Base-by-base conservation (phyloP, 225 moss, liverwort and hornwort genomes). In the Pseudoscleropodium purum region DNA sequence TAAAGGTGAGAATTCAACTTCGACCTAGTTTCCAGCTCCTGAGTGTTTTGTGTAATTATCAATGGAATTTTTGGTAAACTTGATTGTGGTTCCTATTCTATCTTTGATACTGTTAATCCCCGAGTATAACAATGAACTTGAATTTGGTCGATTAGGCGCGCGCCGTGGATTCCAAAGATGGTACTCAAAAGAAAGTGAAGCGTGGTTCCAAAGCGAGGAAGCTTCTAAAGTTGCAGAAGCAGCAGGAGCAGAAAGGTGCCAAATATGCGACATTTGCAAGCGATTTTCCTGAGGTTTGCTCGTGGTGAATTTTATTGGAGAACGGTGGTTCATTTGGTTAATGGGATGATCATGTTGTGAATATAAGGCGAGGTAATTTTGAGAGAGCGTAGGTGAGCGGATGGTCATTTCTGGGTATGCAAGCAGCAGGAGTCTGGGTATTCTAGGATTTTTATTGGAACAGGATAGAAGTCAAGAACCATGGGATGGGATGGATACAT, bases 201-300 rank as follows among this genome's bases (percentile, higher is more conserved):
- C 88, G 90, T 34, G 93, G 92, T 83, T 92, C 93, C 69, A 94
- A 92, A 90, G 70, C 93, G 63, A 89, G 93, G 88, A 93, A 89
- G 76, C 87, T 94, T 72, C 84, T 91, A 16, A 94, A 92, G 88
- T 80, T 89, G 86, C 90, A 90, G 69, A 93, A 93, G 86, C 89
- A 81, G 60, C 86, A 90, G 86, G 91, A 21, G 56, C 74, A 83
- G 88, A 92, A 89, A 86, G 84, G 82, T 92, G 69, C n/a, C 54
- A 84, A 39, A 14, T 39, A 84, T 54, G 54, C 54, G 62, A 69
- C 69, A 54, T 54, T 84, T 69, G 54, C 84, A n/a, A 70, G 84
- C 56, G 21, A 39, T 54, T n/a, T 84, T 73, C 43, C 25, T 34
- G 75, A 85, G 85, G 85, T 85, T 75, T 74, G 61, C 75, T 45